These are phyloP conservation scores for Hamamelis virginiana DNA, from an alignment of 164 flowering plant species.

Conservation along the genomic window DNA sequence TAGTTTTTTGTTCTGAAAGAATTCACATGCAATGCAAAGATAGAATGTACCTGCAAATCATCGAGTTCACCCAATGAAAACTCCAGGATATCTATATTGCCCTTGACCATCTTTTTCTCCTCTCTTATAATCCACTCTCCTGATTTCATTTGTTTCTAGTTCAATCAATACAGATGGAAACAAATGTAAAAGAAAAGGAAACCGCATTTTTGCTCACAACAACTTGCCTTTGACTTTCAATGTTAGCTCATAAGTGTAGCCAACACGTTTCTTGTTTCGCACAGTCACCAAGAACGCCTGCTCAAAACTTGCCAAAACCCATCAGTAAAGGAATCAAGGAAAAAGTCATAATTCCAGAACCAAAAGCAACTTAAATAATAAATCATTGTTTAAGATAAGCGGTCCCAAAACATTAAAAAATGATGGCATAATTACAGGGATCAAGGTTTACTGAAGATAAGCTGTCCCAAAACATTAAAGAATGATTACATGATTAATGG, in stretches of 20 bases:
- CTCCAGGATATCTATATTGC: slow-evolving; percentile 65
- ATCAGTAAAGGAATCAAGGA: slow-evolving; percentile 5
- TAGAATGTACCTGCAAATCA: slow-evolving; percentile 71
- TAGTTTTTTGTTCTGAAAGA: neutral
- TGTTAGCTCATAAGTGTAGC: slow-evolving; percentile 81
- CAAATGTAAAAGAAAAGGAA: neutral
- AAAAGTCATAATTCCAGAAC: no score
- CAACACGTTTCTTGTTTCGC: slow-evolving; percentile 90
- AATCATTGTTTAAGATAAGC: neutral
- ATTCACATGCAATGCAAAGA: neutral
- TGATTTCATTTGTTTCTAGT: slow-evolving; percentile 19
- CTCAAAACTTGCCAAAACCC: slow-evolving; percentile 11
- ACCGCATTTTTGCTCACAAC: no score
- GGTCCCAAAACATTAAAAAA: neutral
- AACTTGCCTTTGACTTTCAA: slow-evolving; percentile 68
- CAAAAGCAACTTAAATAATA: neutral
- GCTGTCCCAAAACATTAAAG: neutral
- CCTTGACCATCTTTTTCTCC: slow-evolving; percentile 64
- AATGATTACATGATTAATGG: no score
- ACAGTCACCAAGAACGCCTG: slow-evolving; percentile 95
- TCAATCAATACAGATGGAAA: neutral
- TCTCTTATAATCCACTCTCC: slow-evolving; percentile 79
- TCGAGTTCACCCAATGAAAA: slow-evolving; percentile 93
- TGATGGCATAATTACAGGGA: neutral
- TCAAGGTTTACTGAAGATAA: neutral